These are phyloP conservation scores for Coprinopsis strossmayeri DNA, from an alignment of 768 basidiomycete species.

Conservation along the genomic window DNA sequence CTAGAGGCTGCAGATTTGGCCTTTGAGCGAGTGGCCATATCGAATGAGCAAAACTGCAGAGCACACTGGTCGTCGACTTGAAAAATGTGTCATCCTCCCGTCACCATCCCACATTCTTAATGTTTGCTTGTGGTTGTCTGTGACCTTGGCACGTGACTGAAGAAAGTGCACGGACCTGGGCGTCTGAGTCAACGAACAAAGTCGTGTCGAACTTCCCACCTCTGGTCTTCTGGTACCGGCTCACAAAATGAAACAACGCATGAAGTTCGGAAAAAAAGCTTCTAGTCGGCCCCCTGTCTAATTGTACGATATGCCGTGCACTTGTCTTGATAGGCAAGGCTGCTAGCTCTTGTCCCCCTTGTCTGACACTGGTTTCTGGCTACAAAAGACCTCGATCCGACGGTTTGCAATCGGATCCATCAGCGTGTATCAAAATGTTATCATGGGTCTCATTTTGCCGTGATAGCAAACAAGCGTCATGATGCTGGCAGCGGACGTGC, in stretches of 20 bases:
- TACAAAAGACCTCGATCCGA: too few species aligned
- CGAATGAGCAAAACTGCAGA: conserved; percentile 4
- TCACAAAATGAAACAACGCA: too few species aligned
- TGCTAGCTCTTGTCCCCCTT: too few species aligned
- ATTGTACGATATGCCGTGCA: too few species aligned
- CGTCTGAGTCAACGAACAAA: not conserved
- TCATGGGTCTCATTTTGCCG: not conserved
- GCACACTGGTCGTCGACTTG: not conserved
- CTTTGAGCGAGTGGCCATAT: conserved; percentile 42
- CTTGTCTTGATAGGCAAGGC: too few species aligned
- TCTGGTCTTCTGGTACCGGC: not conserved
- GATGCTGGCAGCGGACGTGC: too few species aligned
- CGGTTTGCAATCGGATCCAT: not conserved
- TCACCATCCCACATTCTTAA: not conserved
- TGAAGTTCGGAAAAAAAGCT: not conserved
- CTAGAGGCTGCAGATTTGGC: conserved; percentile 25
- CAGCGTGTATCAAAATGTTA: not conserved
- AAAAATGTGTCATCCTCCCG: not conserved
- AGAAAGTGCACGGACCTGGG: not conserved
- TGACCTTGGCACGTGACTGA: not conserved
- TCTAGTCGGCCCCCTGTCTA: too few species aligned
- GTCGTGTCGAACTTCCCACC: not conserved
- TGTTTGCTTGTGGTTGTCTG: not conserved
- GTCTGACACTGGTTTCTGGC: not conserved
- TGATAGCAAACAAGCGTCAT: too few species aligned